Percentiles rank a stretch among this genome's conserved stretches.
Conservation (phyloP, 352 stramenopile genomes). For the Phytophthora europaea region DNA sequence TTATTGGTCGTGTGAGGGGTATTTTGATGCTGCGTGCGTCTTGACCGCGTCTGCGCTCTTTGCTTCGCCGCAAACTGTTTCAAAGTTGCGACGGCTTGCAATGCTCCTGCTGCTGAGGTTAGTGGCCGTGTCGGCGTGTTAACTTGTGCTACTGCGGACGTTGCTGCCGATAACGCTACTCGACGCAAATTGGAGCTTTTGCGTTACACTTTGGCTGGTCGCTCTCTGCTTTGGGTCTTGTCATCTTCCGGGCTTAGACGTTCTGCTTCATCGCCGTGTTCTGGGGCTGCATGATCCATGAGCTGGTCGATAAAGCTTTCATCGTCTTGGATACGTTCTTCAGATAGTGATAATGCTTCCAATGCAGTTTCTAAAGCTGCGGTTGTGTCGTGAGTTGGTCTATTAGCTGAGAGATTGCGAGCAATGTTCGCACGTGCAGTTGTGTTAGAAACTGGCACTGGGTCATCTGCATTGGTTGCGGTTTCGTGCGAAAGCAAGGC, state of each 20-base stretch:
- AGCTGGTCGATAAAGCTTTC: slow-evolving; percentile 40
- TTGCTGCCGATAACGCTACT: neutral
- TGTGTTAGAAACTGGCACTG: neutral
- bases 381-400: neutral
- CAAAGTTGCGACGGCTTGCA: slow-evolving; percentile 27
- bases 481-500: slow-evolving; percentile 17
- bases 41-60: slow-evolving; percentile 17
- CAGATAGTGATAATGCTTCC: neutral
- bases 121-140: neutral
- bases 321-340: slow-evolving; percentile 20
- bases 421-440: neutral
- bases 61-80: slow-evolving; percentile 46
- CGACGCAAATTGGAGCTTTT: neutral
- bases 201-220: neutral
- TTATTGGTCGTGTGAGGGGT: slow-evolving; percentile 12
- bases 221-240: neutral
- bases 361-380: neutral
- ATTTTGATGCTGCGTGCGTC: slow-evolving; percentile 14
- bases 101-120: slow-evolving; percentile 1
- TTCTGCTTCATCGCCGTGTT: slow-evolving; percentile 18
- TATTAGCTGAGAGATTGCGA: neutral
- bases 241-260: slow-evolving; percentile 11
- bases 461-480: slow-evolving; percentile 7
- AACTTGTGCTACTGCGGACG: slow-evolving; percentile 1
- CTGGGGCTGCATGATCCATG: slow-evolving; percentile 44